phyloP scores from a whole-genome alignment of 352 stramenopile genomes.

The Phytophthora pluvialis region DNA sequence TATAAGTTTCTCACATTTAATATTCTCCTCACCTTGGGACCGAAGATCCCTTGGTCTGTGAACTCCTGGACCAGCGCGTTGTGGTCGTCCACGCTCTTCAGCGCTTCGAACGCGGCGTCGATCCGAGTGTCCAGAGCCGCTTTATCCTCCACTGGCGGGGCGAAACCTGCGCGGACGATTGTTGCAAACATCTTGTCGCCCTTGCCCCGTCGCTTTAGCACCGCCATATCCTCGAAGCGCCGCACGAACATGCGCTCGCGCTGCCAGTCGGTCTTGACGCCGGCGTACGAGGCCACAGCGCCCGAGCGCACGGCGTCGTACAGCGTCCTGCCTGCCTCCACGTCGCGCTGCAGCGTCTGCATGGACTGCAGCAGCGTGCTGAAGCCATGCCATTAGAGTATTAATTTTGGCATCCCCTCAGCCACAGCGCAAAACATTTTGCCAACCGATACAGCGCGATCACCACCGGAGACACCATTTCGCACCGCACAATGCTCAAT shows the following conservation, averaged over 20 bases:
- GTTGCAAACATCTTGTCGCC: constrained; percentile 32
- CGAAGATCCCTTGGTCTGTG: constrained; percentile 50
- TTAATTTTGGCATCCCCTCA: constrained; percentile 13
- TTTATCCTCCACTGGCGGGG: constrained; percentile 40
- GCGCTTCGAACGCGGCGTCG: constrained; percentile 63
- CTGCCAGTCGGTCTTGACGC: constrained; percentile 76
- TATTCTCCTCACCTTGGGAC: constrained; percentile 47
- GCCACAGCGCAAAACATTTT: not conserved
- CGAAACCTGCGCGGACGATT: constrained; percentile 66
- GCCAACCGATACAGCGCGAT: constrained; percentile 41
- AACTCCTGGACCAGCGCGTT: constrained; percentile 68
- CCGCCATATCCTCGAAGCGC: constrained; percentile 57
- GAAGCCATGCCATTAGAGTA: constrained; percentile 1
- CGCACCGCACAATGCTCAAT: not conserved
- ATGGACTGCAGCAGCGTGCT: constrained; percentile 66
- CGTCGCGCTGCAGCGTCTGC: constrained; percentile 58
- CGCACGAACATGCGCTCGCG: constrained; percentile 66
- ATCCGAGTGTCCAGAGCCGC: constrained; percentile 48
- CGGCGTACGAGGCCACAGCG: constrained; percentile 66
- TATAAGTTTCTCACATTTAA: constrained; percentile 14
- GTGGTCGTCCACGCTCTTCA: constrained; percentile 73
- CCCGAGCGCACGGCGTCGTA: constrained; percentile 73
- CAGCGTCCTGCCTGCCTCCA: constrained; percentile 55
- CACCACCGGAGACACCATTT: constrained; percentile 34
- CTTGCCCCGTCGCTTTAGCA: constrained; percentile 39